Evolutionary conservation across 495 filamentous ascomycete genomes (phyloP), one percentile per base, ranked within the genome.

Genomic region (Aspergillus bertholletiae): DNA sequence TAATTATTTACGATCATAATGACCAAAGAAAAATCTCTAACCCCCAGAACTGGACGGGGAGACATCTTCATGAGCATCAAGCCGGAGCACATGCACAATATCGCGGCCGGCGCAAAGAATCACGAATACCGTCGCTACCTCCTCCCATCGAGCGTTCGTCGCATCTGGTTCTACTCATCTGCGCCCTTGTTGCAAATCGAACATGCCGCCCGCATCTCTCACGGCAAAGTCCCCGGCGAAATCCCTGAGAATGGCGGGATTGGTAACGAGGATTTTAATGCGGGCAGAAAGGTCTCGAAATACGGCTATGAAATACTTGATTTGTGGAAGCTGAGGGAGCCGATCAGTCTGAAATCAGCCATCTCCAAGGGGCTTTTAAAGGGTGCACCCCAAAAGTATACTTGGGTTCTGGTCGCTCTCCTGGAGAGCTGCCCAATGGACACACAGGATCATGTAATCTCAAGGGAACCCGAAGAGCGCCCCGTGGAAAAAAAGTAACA

Each of bases 261-360:
- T 26, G 68, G 71, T 47, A 74, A 75, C 53, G 63, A 59, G 6
- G 73, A 75, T 22, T 75, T 71, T 61, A 75, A 74, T 37, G 65
- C 68, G 27, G 68, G 67, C 3, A 52, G 43, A 32, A 74, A 72
- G 49, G 20, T 56, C 22, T 69, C 64, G 39, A 66, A 68, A 44
- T 74, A 63, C 48, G 70, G 60, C 18, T 73, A 74, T 55, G 66
- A 68, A 43, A 64, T 74, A 26, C 53, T 73, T 24, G 56, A 63
- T 49, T 48, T 74, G 7, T 66, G 63, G 53, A 53, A 60, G 57
- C 49, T 72, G 53, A 53, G 60, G 12, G 27, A 61, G 44, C 63
- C 67, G 6, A 59, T 74, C 17, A 62, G 28, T 12, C 53, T 71
- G 40, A 52, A 49, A 28, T 56, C 57, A 51, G 66, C 64, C 39